Conservation (phyloP, 148 eudicot genomes). For the Simmondsia chinensis region DNA sequence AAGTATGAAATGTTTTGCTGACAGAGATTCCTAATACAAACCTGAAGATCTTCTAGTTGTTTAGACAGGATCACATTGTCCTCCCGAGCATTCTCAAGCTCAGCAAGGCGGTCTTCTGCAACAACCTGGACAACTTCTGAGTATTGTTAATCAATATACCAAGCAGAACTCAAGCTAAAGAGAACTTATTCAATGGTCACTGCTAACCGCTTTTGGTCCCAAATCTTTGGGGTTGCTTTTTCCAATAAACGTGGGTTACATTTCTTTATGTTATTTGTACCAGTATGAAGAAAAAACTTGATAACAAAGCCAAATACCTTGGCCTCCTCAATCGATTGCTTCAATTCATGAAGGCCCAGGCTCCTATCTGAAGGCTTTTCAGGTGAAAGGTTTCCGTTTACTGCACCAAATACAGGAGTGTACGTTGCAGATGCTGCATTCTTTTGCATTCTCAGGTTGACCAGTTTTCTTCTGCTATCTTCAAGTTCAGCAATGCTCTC, state of each 20-base stretch:
- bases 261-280: no score
- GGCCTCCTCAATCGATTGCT: conserved; percentile 75
- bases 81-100: conserved; percentile 85
- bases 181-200: conserved; percentile 17
- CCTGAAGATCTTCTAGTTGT: conserved; percentile 90
- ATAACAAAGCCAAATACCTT: conserved; percentile 52
- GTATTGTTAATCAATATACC: conserved; percentile 1
- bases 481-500: conserved; percentile 79
- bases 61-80: conserved; percentile 54
- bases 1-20: no score
- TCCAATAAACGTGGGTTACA: no score
- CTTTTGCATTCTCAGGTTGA: conserved; percentile 80
- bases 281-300: no score
- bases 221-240: conserved; percentile 12
- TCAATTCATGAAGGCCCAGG: conserved; percentile 56
- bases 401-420: conserved; percentile 33
- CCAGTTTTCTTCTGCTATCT: conserved; percentile 90
- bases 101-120: conserved; percentile 79
- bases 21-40: conserved; percentile 10
- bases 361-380: conserved; percentile 51
- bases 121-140: conserved; percentile 45
- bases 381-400: conserved; percentile 72
- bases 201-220: conserved; percentile 16
- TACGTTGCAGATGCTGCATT: conserved; percentile 52
- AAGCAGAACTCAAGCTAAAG: no score